These are phyloP conservation scores for Trifolium subterraneum DNA, from an alignment of 306 rosid genomes.

Conservation along the genomic window DNA sequence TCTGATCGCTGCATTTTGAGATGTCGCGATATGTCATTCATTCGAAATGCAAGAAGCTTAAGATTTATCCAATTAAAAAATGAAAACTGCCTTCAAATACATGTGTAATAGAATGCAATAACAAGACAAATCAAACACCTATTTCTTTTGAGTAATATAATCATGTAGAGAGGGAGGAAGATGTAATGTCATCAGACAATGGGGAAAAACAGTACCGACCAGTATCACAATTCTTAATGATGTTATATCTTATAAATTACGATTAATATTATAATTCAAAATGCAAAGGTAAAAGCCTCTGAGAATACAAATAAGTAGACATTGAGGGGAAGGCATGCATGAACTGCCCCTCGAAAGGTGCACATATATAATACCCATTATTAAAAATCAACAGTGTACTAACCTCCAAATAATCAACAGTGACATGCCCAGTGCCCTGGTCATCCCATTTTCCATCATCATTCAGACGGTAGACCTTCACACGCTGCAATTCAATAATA, in stretches of 20 bases:
- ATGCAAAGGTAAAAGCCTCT: conserved; percentile 1
- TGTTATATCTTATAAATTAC: not conserved
- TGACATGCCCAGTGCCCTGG: conserved; percentile 94
- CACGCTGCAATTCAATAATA: conserved; percentile 72
- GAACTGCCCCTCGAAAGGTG: too few relatives aligned
- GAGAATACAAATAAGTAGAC: conserved; percentile 8
- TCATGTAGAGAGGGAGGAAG: not conserved
- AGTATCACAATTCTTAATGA: conserved; percentile 10
- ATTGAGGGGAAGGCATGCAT: too few relatives aligned
- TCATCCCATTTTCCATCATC: conserved; percentile 97
- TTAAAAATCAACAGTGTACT: conserved; percentile 32
- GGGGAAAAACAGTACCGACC: not conserved
- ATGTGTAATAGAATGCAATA: not conserved
- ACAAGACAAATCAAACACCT: conserved; percentile 1
- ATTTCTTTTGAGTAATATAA: conserved; percentile 18
- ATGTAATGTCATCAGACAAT: conserved; percentile 21
- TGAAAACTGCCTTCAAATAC: conserved; percentile 20
- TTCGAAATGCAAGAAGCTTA: conserved; percentile 23
- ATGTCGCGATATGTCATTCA: conserved; percentile 31
- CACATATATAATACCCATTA: not conserved
- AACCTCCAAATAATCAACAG: conserved; percentile 92
- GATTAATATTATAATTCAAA: conserved; percentile 14
- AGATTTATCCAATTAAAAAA: not conserved
- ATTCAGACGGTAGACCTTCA: conserved; percentile 86
- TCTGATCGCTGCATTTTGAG: conserved; percentile 73